Conservation (phyloP, 257 asterid genomes). For the Striga asiatica region DNA sequence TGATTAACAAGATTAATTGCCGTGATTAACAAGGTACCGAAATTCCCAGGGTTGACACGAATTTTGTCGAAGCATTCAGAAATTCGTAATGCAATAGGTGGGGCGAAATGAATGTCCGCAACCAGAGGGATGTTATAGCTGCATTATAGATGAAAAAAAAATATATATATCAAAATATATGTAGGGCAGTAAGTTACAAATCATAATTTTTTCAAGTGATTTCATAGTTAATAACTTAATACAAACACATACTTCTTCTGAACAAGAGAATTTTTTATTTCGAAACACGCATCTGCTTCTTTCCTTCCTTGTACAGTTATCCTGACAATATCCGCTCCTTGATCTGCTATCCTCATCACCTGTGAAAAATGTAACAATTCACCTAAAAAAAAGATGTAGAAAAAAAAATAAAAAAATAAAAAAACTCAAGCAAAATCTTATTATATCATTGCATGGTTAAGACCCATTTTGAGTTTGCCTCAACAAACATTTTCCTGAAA, state of each 20-base stretch:
- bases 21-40: slow-evolving; percentile 44
- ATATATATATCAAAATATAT: too few species aligned
- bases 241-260: slow-evolving; percentile 73
- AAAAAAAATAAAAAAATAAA: too few species aligned
- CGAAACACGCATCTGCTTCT: slow-evolving; percentile 97
- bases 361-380: slow-evolving; percentile 29
- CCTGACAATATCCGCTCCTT: slow-evolving; percentile 94
- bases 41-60: slow-evolving; percentile 98
- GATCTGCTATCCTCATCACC: slow-evolving; percentile 97
- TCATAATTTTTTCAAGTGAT: too few species aligned
- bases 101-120: slow-evolving; percentile 98
- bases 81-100: slow-evolving; percentile 88
- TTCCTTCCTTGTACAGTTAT: slow-evolving; percentile 97
- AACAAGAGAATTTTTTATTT: slow-evolving; percentile 77
- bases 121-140: slow-evolving; percentile 90
- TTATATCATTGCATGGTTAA: too few species aligned
- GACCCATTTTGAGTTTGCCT: neutral
- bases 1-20: neutral
- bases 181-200: too few species aligned
- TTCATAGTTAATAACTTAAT: slow-evolving; percentile 6
- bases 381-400: neutral
- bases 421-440: too few species aligned
- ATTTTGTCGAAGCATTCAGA: slow-evolving; percentile 96
- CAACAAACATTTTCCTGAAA: neutral
- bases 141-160: slow-evolving; percentile 16